These are phyloP conservation scores for Solanum chaucha DNA, from an alignment of 257 asterid genomes.

Conservation along the genomic window DNA sequence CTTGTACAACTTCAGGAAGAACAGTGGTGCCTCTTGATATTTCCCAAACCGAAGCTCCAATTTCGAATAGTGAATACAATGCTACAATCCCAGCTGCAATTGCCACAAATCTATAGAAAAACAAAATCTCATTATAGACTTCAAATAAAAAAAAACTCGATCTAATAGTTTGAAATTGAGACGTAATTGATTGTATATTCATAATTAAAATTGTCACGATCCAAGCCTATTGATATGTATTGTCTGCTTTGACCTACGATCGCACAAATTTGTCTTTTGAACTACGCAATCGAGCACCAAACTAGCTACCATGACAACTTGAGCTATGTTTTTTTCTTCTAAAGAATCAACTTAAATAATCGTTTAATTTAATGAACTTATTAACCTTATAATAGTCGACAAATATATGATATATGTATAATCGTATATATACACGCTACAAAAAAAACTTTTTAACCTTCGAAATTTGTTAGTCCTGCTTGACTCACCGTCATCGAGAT, in stretches of 20 bases:
- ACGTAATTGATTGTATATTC: background rate
- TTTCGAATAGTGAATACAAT: constrained; percentile 30
- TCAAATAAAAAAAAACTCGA: background rate
- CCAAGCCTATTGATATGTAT: background rate
- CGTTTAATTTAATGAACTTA: background rate
- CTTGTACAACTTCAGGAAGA: constrained; percentile 30
- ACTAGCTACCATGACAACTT: background rate
- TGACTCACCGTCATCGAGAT: background rate
- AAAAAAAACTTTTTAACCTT: too few species aligned
- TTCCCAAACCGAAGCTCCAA: constrained; percentile 39
- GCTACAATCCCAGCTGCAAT: constrained; percentile 32
- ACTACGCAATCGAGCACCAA: background rate
- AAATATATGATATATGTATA: too few species aligned
- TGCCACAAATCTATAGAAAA: constrained; percentile 11
- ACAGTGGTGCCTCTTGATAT: constrained; percentile 24
- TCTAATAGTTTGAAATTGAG: background rate
- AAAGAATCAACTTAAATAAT: background rate
- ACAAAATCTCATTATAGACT: background rate
- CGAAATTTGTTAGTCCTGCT: background rate
- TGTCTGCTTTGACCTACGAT: background rate
- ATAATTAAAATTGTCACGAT: background rate
- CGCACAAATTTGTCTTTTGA: background rate
- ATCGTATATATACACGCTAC: background rate
- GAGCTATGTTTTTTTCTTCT: background rate
- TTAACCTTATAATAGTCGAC: background rate